A percentile compares a stretch with the other conserved stretches of the same genome.
These are phyloP conservation scores for Nemania serpens DNA, from an alignment of 2,329 filamentous ascomycete genomes.

Conservation along the genomic window DNA sequence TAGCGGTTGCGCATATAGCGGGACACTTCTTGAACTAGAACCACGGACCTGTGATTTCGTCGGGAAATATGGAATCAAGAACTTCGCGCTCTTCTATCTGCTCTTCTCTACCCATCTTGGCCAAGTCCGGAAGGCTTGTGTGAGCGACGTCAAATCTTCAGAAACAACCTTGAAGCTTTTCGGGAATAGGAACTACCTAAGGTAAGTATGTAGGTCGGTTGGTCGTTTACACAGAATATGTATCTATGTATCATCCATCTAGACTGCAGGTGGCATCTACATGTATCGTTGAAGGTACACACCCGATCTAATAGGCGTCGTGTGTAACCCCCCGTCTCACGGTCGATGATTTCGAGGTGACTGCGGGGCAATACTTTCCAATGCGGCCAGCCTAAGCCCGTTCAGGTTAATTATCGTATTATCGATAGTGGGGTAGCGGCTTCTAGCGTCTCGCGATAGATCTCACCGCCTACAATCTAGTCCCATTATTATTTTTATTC, in stretches of 20 bases:
- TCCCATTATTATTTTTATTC: constrained; percentile 33
- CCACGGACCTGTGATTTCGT: constrained; percentile 90
- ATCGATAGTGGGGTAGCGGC: constrained; percentile 29
- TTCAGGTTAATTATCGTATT: constrained; percentile 9
- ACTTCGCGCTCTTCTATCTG: constrained; percentile 96
- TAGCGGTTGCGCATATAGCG: constrained; percentile 15
- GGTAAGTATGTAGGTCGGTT: too few species aligned
- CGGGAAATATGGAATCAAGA: constrained; percentile 96
- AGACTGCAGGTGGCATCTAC: too few species aligned
- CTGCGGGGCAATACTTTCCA: background rate
- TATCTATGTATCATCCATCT: background rate
- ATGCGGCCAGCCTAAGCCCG: too few species aligned
- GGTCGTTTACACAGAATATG: too few species aligned
- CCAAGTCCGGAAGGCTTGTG: background rate
- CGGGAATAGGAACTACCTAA: too few species aligned
- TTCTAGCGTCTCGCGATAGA: background rate
- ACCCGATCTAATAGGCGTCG: too few species aligned
- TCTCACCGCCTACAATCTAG: constrained; percentile 44
- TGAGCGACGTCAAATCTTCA: background rate
- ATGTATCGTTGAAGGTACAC: too few species aligned
- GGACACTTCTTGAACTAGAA: constrained; percentile 16
- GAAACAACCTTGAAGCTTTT: too few species aligned
- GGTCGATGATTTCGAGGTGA: background rate
- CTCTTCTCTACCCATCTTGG: constrained; percentile 75
- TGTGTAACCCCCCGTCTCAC: too few species aligned